Evolutionary conservation across 345 rosid species (phyloP).

Genomic region (Eucalyptus melliodora): DNA sequence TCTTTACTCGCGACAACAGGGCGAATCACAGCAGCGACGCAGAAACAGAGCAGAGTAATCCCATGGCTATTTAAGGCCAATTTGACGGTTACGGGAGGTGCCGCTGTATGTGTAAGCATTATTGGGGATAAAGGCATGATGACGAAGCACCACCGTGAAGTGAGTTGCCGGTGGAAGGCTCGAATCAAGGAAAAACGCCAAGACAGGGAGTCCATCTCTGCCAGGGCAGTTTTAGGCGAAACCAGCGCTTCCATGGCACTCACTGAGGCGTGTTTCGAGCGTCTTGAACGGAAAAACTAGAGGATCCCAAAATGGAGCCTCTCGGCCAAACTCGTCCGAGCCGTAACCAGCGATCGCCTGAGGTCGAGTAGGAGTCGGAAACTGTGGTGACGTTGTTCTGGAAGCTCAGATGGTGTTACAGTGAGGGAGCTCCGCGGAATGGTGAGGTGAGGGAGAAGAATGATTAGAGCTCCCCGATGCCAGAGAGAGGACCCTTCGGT

Average conservation of each 20-base stretch:
- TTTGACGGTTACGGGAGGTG: no score
- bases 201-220: not conserved
- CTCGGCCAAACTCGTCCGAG: not conserved
- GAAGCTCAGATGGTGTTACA: not conserved
- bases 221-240: not conserved
- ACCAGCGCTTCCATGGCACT: not conserved
- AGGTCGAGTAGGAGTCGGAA: not conserved
- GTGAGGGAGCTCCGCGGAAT: not conserved
- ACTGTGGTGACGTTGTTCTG: not conserved
- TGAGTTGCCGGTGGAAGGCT: not conserved
- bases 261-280: not conserved
- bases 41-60: no score
- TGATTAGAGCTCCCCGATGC: not conserved
- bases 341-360: not conserved
- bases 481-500: no score
- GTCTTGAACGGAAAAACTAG: not conserved
- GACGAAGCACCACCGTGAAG: not conserved
- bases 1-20: no score
- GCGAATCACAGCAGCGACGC: no score
- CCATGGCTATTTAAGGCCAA: no score
- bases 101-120: no score
- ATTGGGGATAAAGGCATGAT: not conserved
- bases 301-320: not conserved
- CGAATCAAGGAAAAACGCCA: not conserved
- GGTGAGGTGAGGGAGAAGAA: not conserved